Percentiles rank a stretch among this genome's conserved stretches.
Evolutionary conservation across 2,329 filamentous ascomycete species (phyloP).

Genomic region (Fusarium coffeatum): DNA sequence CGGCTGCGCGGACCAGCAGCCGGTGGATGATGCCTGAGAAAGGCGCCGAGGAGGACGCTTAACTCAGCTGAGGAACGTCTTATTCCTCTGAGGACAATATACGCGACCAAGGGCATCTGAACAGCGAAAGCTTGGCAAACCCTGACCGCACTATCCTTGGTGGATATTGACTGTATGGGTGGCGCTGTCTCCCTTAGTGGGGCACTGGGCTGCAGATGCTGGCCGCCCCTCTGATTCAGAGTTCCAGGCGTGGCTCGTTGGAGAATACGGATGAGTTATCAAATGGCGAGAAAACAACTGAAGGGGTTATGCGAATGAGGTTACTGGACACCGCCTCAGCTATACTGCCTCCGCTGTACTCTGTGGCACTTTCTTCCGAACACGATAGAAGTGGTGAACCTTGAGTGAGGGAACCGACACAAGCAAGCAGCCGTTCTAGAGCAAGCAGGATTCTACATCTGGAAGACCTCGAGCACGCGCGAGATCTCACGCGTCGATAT

Average conservation of each 20-base stretch:
- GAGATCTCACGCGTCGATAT: conserved; percentile 23
- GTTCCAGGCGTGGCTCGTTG: conserved; percentile 33
- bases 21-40: conserved; percentile 38
- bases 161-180: conserved; percentile 30
- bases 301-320: conserved; percentile 22
- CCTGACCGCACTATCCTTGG: conserved; percentile 40
- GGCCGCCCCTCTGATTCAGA: conserved; percentile 42
- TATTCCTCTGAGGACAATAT: conserved; percentile 23
- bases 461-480: conserved; percentile 25
- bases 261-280: conserved; percentile 8
- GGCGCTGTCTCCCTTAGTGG: conserved; percentile 40
- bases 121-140: conserved; percentile 41
- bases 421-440: conserved; percentile 17
- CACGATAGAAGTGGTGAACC: conserved; percentile 31
- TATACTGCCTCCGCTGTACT: conserved; percentile 17
- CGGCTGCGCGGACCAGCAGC: conserved; percentile 32
- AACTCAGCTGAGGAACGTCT: conserved; percentile 44
- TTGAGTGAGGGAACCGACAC: conserved; percentile 35
- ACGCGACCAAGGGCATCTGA: conserved; percentile 25
- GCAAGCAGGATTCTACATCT: conserved; percentile 30
- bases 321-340: conserved; percentile 7
- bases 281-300: conserved; percentile 35
- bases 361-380: conserved; percentile 13
- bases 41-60: conserved; percentile 40
- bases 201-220: conserved; percentile 34